Evolutionary conservation across 2,329 filamentous ascomycete genomes (phyloP), one percentile per base, ranked within the genome.

Genomic region (Fonsecaea erecta): DNA sequence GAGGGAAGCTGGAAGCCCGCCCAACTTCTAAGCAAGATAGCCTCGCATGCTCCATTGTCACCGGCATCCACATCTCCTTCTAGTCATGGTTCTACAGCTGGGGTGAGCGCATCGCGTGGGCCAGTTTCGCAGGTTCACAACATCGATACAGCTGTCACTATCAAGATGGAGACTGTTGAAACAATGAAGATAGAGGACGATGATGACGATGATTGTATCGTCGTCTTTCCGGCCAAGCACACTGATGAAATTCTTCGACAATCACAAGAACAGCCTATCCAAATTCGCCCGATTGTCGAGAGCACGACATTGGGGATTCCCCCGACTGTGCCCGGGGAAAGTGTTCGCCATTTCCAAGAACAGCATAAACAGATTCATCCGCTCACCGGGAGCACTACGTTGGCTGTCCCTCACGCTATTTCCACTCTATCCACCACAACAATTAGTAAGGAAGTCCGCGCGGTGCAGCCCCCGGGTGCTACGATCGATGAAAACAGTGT

Each of bases 91-190:
- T 68, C 59, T 40, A 46, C 60, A 6, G 48, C 37, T 18, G 68
- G 66, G 37, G 26, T 34, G 26, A n/a, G 28, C 21, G 2, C 3
- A 34, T 12, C 21, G 11, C 30, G 1, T 7, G n/a, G 28, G 21
- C 12, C 30, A 14, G 14, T 24, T 2, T 7, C 34, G 21, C 48
- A 24, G 30, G 24, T 32, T 26, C 51, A 30, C n/a, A 8, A n/a
- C 16, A 14, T 34, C 28, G 60, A 63, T 35, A 43, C 30, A 21
- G 43, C 66, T 34, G 63, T 71, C 12, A 68, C 63, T 2, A 69
- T 72, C 65, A 72, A 72, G 53, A 43, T 72, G n/a, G 71, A 72
- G 52, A 52, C 58, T 4, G 63, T 68, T 9, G 70, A 72, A 53
- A 63, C 60, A 12, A 66, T 62, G 11, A 71, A 68, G 34, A 40